A percentile compares a stretch with the other conserved stretches of the same genome.
These are phyloP conservation scores for Colletotrichum orbiculare DNA, from an alignment of 2,329 filamentous ascomycete species.

Conservation along the genomic window DNA sequence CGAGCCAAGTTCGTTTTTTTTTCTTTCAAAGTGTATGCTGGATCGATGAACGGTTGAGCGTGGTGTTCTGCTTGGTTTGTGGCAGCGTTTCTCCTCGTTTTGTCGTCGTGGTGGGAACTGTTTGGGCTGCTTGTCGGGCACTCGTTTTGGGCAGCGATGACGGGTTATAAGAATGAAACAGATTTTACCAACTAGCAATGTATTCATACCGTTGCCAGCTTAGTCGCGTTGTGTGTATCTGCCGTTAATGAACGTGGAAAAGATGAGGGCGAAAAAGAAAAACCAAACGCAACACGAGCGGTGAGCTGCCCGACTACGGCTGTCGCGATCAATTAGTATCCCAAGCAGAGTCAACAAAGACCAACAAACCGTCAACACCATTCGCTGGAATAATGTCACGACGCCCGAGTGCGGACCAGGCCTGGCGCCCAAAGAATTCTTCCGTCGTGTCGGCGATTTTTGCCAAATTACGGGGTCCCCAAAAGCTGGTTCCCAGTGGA, in stretches of 20 bases:
- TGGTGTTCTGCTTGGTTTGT: not conserved
- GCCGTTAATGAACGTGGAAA: not conserved
- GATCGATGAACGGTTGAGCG: no score
- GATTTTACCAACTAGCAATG: not conserved
- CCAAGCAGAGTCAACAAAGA: not conserved
- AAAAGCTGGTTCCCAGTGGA: not conserved
- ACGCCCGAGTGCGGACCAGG: constrained; percentile 29
- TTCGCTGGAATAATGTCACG: constrained; percentile 35
- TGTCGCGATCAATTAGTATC: constrained; percentile 19
- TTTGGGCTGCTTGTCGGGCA: not conserved
- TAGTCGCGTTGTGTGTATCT: not conserved
- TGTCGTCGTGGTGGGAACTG: no score
- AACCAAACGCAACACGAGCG: not conserved
- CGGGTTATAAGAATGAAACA: not conserved
- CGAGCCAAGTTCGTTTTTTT: no score
- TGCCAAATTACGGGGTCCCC: constrained; percentile 15
- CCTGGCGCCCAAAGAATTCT: constrained; percentile 23
- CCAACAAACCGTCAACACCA: not conserved
- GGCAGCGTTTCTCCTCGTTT: not conserved
- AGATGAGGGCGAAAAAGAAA: not conserved
- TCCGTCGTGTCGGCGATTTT: constrained; percentile 35
- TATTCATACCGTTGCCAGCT: not conserved
- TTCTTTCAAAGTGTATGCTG: no score
- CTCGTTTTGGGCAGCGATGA: not conserved
- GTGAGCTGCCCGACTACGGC: constrained; percentile 12